Evolutionary conservation across 2,329 filamentous ascomycete genomes (phyloP).

Genomic region (Fusarium praegraminearum): DNA sequence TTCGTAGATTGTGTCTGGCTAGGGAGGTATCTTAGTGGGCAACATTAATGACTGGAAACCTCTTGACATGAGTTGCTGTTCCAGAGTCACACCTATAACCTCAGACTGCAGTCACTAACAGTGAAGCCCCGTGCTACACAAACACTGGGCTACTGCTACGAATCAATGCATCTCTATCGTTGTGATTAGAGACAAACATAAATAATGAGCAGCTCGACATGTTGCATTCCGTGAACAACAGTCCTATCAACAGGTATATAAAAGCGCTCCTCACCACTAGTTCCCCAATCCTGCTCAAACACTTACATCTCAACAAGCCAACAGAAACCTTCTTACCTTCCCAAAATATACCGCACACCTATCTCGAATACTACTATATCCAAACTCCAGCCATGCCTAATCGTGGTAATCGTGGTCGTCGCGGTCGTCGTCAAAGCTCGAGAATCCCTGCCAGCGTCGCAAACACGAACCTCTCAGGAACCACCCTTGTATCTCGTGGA

Average conservation of each 20-base stretch:
- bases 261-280: background rate
- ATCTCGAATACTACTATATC: background rate
- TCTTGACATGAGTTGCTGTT: background rate
- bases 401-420: background rate
- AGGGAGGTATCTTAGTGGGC: background rate
- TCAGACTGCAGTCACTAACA: background rate
- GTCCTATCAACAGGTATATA: background rate
- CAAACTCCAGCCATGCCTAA: background rate
- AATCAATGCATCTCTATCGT: background rate
- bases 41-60: background rate
- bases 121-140: background rate
- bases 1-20: rapidly evolving
- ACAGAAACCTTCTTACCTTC: background rate
- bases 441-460: too few species aligned
- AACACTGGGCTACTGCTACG: background rate
- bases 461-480: background rate
- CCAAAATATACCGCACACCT: background rate
- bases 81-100: background rate
- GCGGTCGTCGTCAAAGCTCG: background rate
- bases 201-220: too few species aligned
- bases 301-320: background rate
- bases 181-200: background rate
- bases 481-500: background rate
- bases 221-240: background rate
- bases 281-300: background rate